Base-by-base conservation (phyloP, 176 grass and related monocot species). In the Poa pratensis region DNA sequence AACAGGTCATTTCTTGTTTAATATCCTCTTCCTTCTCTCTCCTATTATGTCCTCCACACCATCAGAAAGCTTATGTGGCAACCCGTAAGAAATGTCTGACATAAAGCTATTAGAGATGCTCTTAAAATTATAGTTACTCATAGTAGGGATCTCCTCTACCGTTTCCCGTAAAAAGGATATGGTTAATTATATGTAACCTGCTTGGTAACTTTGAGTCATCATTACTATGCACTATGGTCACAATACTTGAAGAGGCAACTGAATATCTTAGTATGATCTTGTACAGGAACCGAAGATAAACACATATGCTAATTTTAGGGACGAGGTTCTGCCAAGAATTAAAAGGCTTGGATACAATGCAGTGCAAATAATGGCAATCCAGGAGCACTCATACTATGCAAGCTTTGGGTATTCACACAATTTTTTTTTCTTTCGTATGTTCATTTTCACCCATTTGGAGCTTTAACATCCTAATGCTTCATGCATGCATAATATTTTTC, bases 331-430 rank as follows among this genome's bases (percentile, higher is more conserved):
- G 20, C 96, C 96, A 75, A 89, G 94, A 85, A 99, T 99, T 10
- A 99, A 99, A 89, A 94, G n/a, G 58, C 93, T 99, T 72, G 97
- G 97, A 79, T 99, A 99, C 84, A 99, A 99, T 89, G 93, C 96
- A 85, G 88, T 98, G 73, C 96, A 98, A 77, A 98, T 98, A 88
- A 98, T 98, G 96, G 96, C 96, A 81, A 96, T 99, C 81, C 97
- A 99, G 83, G 97, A 99, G 60, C 97, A 99, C 69, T 96, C 94
- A 6, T 94, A 99, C 75, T 99, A 99, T 84, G 97, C 88, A 66
- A 99, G 97, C 80, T 99, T 99, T 86, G 97, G 97, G 93, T 91
- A 94, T 75, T 30, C 24, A 76, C 75, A 77, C 18, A 42, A 87
- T 83, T 52, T 49, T 2, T 73, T 82, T 68, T 30, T 42, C 7